Conservation (phyloP, 164 flowering plant species). For the Aristolochia contorta region DNA sequence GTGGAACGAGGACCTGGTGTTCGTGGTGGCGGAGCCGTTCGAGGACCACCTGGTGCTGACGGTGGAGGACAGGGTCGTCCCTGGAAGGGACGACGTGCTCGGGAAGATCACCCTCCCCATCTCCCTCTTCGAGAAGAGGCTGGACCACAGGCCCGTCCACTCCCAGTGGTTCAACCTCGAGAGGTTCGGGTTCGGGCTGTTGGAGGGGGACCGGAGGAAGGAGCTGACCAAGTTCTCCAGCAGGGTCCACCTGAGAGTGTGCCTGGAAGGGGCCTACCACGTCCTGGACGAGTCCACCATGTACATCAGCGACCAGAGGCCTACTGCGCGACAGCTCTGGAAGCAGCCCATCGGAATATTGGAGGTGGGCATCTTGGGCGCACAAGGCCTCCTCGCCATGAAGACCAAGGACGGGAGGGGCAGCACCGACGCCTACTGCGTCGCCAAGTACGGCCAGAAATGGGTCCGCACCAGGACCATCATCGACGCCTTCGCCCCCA, state of each 20-base stretch:
- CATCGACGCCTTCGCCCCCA: slow-evolving; percentile 32
- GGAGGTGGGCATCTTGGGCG: slow-evolving; percentile 76
- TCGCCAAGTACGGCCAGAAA: slow-evolving; percentile 76
- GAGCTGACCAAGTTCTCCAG: slow-evolving; percentile 69
- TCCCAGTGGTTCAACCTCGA: slow-evolving; percentile 82
- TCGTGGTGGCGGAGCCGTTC: slow-evolving; percentile 83
- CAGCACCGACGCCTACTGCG: slow-evolving; percentile 78
- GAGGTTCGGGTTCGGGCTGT: slow-evolving; percentile 47
- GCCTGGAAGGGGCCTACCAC: slow-evolving; percentile 83
- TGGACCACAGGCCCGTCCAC: slow-evolving; percentile 70
- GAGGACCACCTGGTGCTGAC: slow-evolving; percentile 56
- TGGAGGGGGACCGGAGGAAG: slow-evolving; percentile 54
- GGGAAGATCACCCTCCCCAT: slow-evolving; percentile 44
- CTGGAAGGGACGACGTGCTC: slow-evolving; percentile 49
- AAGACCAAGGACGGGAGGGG: slow-evolving; percentile 44
- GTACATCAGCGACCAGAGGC: slow-evolving; percentile 68
- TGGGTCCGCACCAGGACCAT: slow-evolving; percentile 67
- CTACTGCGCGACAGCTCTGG: slow-evolving; percentile 81
- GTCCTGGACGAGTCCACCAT: slow-evolving; percentile 76
- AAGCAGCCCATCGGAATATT: slow-evolving; percentile 66
- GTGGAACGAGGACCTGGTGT: slow-evolving; percentile 81
- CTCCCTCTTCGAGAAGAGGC: slow-evolving; percentile 41
- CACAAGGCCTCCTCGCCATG: slow-evolving; percentile 75
- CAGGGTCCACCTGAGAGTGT: slow-evolving; percentile 66
- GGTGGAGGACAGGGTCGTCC: slow-evolving; percentile 44